Evolutionary conservation across 2,329 filamentous ascomycete genomes (phyloP).

Genomic region (Exophiala sp.): DNA sequence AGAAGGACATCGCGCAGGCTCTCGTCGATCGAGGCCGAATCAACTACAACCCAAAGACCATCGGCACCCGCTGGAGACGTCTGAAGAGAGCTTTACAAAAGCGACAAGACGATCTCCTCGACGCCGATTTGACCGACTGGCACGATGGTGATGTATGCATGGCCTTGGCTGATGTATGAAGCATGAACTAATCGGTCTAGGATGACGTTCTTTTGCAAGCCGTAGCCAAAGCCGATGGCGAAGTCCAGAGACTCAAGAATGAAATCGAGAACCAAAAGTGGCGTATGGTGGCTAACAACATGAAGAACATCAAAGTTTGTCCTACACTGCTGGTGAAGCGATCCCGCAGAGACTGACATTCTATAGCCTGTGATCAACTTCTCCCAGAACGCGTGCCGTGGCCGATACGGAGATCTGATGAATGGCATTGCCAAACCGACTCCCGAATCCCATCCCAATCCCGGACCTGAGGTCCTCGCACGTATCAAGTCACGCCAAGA

Average conservation of each 20-base stretch:
- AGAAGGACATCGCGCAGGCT: slow-evolving; percentile 43
- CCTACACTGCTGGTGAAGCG: not conserved
- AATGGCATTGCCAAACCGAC: slow-evolving; percentile 45
- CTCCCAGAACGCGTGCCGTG: slow-evolving; percentile 45
- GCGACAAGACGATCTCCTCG: slow-evolving; percentile 44
- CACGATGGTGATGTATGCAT: slow-evolving; percentile 45
- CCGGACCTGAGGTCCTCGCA: slow-evolving; percentile 22
- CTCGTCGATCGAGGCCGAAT: slow-evolving; percentile 42
- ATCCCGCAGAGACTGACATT: slow-evolving; percentile 10
- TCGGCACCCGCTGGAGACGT: slow-evolving; percentile 47
- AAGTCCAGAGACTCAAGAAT: slow-evolving; percentile 40
- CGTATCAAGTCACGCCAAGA: slow-evolving; percentile 24
- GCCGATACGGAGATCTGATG: slow-evolving; percentile 41
- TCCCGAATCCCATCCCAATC: slow-evolving; percentile 34
- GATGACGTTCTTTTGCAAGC: slow-evolving; percentile 44
- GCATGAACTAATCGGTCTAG: slow-evolving; percentile 30
- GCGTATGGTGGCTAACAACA: slow-evolving; percentile 41
- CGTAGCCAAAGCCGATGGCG: slow-evolving; percentile 41
- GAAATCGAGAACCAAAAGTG: slow-evolving; percentile 44
- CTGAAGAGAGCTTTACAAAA: slow-evolving; percentile 43
- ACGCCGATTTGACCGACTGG: slow-evolving; percentile 50
- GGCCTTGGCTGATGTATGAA: not conserved
- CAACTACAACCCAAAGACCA: slow-evolving; percentile 46
- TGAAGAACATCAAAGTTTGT: slow-evolving; percentile 37
- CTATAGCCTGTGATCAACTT: slow-evolving; percentile 37